These are phyloP conservation scores for Wickerhamiella siamensis DNA, from an alignment of 805 yeast genomes.

Conservation along the genomic window DNA sequence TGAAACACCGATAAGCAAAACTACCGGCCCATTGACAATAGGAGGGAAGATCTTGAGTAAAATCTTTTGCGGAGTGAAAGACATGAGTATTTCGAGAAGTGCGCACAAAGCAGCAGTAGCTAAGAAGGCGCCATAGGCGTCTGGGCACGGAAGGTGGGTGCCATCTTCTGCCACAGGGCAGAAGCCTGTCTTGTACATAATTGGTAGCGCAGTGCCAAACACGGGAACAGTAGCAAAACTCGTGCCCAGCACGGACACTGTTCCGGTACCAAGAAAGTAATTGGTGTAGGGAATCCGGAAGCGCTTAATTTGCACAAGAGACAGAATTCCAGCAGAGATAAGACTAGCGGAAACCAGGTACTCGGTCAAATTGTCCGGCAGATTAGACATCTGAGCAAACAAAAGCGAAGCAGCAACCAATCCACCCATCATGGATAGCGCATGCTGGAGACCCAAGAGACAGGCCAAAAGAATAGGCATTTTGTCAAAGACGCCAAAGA, in stretches of 20 bases:
- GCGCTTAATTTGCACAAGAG: constrained; percentile 65
- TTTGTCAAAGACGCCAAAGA: constrained; percentile 64
- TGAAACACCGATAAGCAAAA: constrained; percentile 61
- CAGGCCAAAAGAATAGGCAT: constrained; percentile 73
- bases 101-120: constrained; percentile 74
- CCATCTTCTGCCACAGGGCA: constrained; percentile 59
- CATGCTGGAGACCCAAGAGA: constrained; percentile 73
- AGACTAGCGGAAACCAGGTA: constrained; percentile 59
- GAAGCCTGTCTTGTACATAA: constrained; percentile 60
- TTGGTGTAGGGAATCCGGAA: constrained; percentile 61
- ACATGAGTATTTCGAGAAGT: constrained; percentile 52
- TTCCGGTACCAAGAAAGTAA: constrained; percentile 74
- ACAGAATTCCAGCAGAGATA: constrained; percentile 56
- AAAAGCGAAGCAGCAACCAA: constrained; percentile 72
- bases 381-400: constrained; percentile 49
- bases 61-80: constrained; percentile 61
- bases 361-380: constrained; percentile 36
- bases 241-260: constrained; percentile 81
- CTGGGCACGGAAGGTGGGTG: constrained; percentile 60
- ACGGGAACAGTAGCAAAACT: constrained; percentile 80
- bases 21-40: constrained; percentile 87
- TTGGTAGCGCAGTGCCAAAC: constrained; percentile 58
- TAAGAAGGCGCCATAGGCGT: constrained; percentile 76
- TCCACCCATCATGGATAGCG: constrained; percentile 86
- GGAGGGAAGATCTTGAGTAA: constrained; percentile 75